phyloP scores from a whole-genome alignment of 1,139 yeast species.

The Pichia sp. region DNA sequence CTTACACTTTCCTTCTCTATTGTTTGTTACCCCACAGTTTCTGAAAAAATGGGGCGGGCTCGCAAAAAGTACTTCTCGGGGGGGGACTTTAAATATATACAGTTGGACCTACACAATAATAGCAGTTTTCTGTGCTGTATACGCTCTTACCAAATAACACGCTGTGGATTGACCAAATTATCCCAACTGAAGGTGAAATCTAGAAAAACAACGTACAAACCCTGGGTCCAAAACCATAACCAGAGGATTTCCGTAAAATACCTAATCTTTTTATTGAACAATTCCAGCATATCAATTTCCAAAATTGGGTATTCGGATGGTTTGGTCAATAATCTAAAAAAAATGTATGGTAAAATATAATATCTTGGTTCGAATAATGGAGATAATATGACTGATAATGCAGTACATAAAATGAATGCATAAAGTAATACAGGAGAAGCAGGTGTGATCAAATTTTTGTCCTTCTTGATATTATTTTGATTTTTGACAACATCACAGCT shows the following conservation, averaged over 20 bases:
- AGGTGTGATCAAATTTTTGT: constrained; percentile 3
- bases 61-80: no score
- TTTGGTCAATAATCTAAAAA: constrained; percentile 57
- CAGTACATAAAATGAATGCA: constrained; percentile 44
- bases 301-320: constrained; percentile 33
- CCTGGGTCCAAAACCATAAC: constrained; percentile 47
- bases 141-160: constrained; percentile 71
- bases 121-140: no score
- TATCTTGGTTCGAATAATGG: constrained; percentile 94
- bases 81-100: no score
- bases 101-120: no score
- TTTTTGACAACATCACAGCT: constrained; percentile 18
- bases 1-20: constrained; percentile 3
- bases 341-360: constrained; percentile 68
- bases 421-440: constrained; percentile 31
- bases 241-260: constrained; percentile 44
- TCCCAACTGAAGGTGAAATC: constrained; percentile 62
- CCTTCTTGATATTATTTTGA: constrained; percentile 1
- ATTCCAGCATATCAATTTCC: constrained; percentile 29
- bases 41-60: no score
- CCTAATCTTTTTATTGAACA: no score
- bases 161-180: constrained; percentile 51
- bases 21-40: no score
- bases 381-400: constrained; percentile 68
- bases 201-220: constrained; percentile 49